Conservation (phyloP, 75 land plant genomes). For the Sequoiadendron giganteum region DNA sequence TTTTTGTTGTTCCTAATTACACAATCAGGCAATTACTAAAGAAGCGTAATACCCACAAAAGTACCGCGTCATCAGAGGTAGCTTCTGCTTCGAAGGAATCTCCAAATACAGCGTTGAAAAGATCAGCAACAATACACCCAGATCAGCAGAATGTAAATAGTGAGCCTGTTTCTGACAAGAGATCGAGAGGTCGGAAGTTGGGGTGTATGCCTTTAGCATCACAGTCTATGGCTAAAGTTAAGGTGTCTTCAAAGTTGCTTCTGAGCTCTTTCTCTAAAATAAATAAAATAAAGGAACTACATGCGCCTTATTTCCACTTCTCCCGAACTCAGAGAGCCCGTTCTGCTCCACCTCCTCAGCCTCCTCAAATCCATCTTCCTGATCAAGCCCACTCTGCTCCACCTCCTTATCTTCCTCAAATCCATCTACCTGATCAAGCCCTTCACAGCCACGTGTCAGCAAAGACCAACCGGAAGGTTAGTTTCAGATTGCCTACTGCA, state of each 20-base stretch:
- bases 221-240: background rate
- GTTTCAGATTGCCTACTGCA: background rate
- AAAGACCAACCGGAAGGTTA: background rate
- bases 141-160: background rate
- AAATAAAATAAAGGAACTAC: background rate
- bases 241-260: background rate
- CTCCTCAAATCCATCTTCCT: background rate
- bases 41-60: background rate
- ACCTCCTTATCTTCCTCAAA: background rate
- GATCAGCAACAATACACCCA: background rate
- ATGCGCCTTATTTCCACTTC: background rate
- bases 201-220: background rate
- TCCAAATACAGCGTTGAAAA: background rate
- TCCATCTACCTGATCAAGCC: background rate
- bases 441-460: background rate
- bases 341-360: background rate
- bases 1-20: slow-evolving; percentile 38
- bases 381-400: background rate
- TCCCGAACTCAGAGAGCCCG: background rate
- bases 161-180: background rate
- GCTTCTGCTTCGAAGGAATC: background rate
- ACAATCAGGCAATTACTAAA: slow-evolving; percentile 11
- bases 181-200: background rate
- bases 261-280: background rate
- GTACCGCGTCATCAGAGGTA: background rate